Evolutionary conservation across 2,329 filamentous ascomycete genomes (phyloP).

Genomic region (Arthroderma sp.): DNA sequence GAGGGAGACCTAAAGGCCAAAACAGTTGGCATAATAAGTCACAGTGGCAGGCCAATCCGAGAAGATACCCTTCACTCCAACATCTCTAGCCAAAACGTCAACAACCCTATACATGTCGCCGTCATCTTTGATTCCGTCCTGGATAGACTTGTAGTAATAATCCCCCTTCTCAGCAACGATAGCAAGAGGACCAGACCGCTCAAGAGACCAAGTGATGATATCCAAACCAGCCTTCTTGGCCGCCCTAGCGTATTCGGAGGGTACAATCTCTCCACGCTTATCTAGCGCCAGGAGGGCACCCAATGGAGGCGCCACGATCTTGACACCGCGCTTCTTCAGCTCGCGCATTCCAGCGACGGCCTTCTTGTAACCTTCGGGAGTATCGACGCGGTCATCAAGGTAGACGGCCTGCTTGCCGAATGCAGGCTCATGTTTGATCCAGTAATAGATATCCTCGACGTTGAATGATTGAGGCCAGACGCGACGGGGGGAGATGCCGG

Average conservation of each 20-base stretch:
- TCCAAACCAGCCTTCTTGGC: slow-evolving; percentile 50
- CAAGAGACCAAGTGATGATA: slow-evolving; percentile 56
- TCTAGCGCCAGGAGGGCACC: slow-evolving; percentile 46
- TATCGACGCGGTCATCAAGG: slow-evolving; percentile 50
- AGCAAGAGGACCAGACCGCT: slow-evolving; percentile 49
- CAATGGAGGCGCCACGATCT: slow-evolving; percentile 50
- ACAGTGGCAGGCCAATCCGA: slow-evolving; percentile 57
- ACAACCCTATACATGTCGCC: slow-evolving; percentile 55
- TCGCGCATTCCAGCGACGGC: slow-evolving; percentile 44
- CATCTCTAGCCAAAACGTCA: slow-evolving; percentile 48
- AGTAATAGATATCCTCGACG: slow-evolving; percentile 53
- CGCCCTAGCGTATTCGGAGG: slow-evolving; percentile 48
- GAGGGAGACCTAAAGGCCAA: slow-evolving; percentile 26
- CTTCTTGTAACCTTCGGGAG: slow-evolving; percentile 35
- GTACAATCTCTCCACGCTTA: slow-evolving; percentile 36
- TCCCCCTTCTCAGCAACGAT: slow-evolving; percentile 36
- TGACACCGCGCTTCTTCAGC: slow-evolving; percentile 46
- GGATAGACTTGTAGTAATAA: slow-evolving; percentile 43
- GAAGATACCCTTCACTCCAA: slow-evolving; percentile 51
- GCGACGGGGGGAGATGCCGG: slow-evolving; percentile 39
- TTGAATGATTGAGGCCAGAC: slow-evolving; percentile 55
- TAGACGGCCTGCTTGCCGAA: slow-evolving; percentile 52
- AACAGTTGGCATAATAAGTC: slow-evolving; percentile 61
- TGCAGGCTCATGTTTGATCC: slow-evolving; percentile 47
- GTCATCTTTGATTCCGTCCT: slow-evolving; percentile 45